Base-by-base conservation (phyloP, 2,329 filamentous ascomycete species). In the Fusarium transvaalense region DNA sequence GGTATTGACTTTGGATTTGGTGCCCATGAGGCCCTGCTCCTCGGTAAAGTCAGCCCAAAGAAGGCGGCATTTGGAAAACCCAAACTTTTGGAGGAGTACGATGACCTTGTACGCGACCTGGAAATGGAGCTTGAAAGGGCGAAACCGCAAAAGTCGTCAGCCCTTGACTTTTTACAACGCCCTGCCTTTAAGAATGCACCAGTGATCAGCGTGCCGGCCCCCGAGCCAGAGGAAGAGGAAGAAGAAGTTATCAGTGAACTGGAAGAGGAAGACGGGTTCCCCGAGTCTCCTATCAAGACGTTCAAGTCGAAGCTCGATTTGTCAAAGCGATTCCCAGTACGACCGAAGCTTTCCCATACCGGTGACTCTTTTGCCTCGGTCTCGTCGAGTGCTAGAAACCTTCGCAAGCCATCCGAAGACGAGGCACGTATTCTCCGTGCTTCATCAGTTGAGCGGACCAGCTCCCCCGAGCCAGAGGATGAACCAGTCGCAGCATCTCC, bases 1-100 rank as follows among this genome's bases (percentile, higher is more conserved):
- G 83, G 84, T 8, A 82, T 87, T 39, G 83, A 86, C 52, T 79
- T 91, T 15, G 82, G 82, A 1, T 89, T 91, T 65, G 82, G 78
- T 1, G 80, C 78, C 0, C 88, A 91, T 61, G 81, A 84, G 21
- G 76, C 74, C 25, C 75, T 89, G 2, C 82, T 82, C 6, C 71
- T 84, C 2, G 78, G 82, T n/a, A 73, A 74, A 4, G 67, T 69
- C 14, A 79, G 73, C 53, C 73, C 74, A 2, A 74, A 65, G 32
- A 81, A 76, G 39, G 53, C 55, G 3, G 68, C 69, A 6, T 45
- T 74, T 4, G 61, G 64, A 14, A 67, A 71, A 5, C 61, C 62
- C 8, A 46, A 71, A 8, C 68, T 82, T 17, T 78, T 78, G 12
- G 71, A 74, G 2, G 82, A 85, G 25, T 87, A 88, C 50, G 73